phyloP scores from a whole-genome alignment of 2,329 filamentous ascomycete species.

The Fusarium mexicanum region DNA sequence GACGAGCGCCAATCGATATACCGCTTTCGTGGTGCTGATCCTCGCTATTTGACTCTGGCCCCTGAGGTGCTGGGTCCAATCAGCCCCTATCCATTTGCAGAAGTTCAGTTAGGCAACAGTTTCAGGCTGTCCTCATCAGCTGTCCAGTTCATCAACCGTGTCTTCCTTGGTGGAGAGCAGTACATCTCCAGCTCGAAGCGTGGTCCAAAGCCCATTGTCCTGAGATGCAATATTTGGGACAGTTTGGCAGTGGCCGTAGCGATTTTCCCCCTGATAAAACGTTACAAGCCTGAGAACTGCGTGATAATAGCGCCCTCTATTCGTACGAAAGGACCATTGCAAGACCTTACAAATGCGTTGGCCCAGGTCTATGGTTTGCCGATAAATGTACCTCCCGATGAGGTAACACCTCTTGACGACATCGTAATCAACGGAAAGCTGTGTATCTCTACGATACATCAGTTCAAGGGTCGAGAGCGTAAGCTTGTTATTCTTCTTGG shows the following conservation, averaged over 20 bases:
- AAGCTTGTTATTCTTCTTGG: constrained; percentile 43
- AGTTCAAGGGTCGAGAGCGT: constrained; percentile 48
- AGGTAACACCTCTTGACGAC: constrained; percentile 41
- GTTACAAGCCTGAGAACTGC: constrained; percentile 30
- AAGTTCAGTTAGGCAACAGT: constrained; percentile 35
- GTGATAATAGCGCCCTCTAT: constrained; percentile 20
- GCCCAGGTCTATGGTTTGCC: constrained; percentile 23
- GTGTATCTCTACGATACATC: constrained; percentile 46
- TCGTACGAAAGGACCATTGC: neutral
- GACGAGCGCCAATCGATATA: constrained; percentile 47
- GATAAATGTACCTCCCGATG: constrained; percentile 36
- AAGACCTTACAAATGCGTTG: constrained; percentile 2
- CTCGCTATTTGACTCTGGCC: constrained; percentile 41
- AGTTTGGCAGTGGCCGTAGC: constrained; percentile 16
- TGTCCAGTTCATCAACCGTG: constrained; percentile 42
- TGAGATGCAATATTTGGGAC: constrained; percentile 28
- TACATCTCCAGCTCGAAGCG: constrained; percentile 44
- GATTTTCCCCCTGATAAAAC: constrained; percentile 33
- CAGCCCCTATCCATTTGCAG: constrained; percentile 35
- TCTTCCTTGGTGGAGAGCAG: constrained; percentile 39
- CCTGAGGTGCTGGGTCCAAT: constrained; percentile 33
- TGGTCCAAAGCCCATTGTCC: constrained; percentile 42
- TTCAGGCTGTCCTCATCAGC: constrained; percentile 42
- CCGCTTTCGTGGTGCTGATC: constrained; percentile 42
- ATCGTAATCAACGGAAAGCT: constrained; percentile 42